Evolutionary conservation across 768 basidiomycete species (phyloP), one percentile per base, ranked within the genome.

Genomic region (Pleurotus cornucopiae): DNA sequence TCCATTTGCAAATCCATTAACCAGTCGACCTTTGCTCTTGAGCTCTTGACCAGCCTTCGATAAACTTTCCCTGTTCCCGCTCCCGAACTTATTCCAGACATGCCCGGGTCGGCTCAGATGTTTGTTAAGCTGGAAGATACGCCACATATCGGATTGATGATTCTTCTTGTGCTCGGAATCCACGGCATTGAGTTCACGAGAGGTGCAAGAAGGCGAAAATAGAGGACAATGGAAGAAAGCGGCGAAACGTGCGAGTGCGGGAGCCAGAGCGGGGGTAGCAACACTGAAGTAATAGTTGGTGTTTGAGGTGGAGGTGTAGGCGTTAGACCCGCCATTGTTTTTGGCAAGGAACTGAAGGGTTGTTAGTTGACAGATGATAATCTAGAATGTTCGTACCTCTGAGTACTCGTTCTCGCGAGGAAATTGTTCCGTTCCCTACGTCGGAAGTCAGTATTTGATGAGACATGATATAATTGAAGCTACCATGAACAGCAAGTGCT

Each of bases 91-190:
- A 58, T 79, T 81, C 87, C 93, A 98, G 2, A 83, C 81, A 68
- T 96, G 94, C 4, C 86, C 89, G 2, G 76, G 75, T 62, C 83
- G 85, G 56, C 85, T 87, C 48, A 96, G 82, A 62, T 88, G 80
- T 69, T 98, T 98, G 71, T 90, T 91, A 21, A 98, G 72, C 69
- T 99, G 96, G 71, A 90, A 98, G 56, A 95, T 84, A n/a, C 96
- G 84, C 90, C 94, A 95, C 64, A 86, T 75, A 66, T 98, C 94
- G 2, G 79, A 74, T 67, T 96, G 95, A 46, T 90, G 83, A 67
- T 98, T 99, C 75, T 97, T 96, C 74, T 93, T 92, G 77, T 98
- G 88, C 68, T 99, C 97, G 0, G 93, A 96, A 68, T 99, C 89
- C 41, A 99, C 95, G 1, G 97, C 96, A 62, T 94, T 94, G 59